A percentile compares a stretch with the other conserved stretches of the same genome.
Evolutionary conservation across 257 asterid species (phyloP).

Genomic region (Penstemon eatonii): DNA sequence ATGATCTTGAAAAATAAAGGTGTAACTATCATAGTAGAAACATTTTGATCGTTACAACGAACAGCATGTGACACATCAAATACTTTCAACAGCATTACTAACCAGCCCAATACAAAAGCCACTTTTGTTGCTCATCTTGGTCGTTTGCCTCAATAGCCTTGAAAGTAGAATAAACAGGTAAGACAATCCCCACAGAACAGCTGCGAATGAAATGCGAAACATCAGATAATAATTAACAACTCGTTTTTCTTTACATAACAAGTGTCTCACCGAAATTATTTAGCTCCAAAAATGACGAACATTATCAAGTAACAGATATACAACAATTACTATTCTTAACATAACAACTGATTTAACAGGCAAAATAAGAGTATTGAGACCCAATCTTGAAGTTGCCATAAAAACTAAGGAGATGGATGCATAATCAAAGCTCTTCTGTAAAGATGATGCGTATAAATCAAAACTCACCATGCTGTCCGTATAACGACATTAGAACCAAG

Average conservation of each 20-base stretch:
- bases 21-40: neutral
- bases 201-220: constrained; percentile 42
- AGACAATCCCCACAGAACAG: constrained; percentile 81
- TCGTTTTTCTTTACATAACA: constrained; percentile 9
- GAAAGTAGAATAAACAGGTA: constrained; percentile 94
- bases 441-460: neutral
- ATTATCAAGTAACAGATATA: neutral
- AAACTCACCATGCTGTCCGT: constrained; percentile 85
- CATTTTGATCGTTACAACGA: neutral
- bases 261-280: neutral
- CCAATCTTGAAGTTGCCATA: neutral
- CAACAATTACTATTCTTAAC: constrained; percentile 1
- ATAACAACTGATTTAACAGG: neutral
- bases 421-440: neutral
- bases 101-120: constrained; percentile 99
- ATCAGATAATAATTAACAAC: constrained; percentile 25
- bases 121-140: constrained; percentile 70
- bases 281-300: neutral
- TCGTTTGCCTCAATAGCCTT: constrained; percentile 83
- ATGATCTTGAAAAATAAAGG: neutral
- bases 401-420: neutral
- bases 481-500: constrained; percentile 71
- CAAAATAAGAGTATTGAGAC: neutral
- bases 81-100: constrained; percentile 27
- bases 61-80: neutral